Percentiles rank a stretch among this genome's conserved stretches.
These are phyloP conservation scores for Rhynchosporium agropyri DNA, from an alignment of 2,329 filamentous ascomycete species.

Conservation along the genomic window DNA sequence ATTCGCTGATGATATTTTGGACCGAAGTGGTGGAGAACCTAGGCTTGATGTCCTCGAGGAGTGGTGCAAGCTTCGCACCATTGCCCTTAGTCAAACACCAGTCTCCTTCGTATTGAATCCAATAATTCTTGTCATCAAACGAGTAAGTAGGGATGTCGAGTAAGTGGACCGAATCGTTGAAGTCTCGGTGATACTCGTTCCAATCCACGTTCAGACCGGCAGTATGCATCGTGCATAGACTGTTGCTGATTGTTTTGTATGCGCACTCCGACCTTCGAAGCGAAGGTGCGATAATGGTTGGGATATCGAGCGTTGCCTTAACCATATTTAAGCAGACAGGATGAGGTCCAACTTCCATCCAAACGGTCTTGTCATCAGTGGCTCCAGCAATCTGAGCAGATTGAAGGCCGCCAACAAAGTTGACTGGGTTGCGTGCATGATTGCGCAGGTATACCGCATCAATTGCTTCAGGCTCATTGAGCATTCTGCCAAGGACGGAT, in stretches of 20 bases:
- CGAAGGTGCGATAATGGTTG: conserved; percentile 59
- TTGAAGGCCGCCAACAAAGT: conserved; percentile 66
- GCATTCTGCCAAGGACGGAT: conserved; percentile 63
- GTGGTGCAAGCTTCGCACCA: conserved; percentile 12
- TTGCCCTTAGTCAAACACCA: conserved; percentile 67
- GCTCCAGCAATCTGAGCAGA: conserved; percentile 47
- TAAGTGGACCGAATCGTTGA: conserved; percentile 58
- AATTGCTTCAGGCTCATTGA: conserved; percentile 59
- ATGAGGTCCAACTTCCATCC: conserved; percentile 75
- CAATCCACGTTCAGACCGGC: conserved; percentile 68
- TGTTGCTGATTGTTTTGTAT: conserved; percentile 65
- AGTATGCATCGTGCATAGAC: conserved; percentile 60
- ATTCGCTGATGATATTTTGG: conserved; percentile 57
- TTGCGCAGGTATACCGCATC: conserved; percentile 64
- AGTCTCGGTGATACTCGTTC: conserved; percentile 69
- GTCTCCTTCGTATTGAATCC: conserved; percentile 66
- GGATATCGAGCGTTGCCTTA: conserved; percentile 61
- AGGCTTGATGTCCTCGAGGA: conserved; percentile 41
- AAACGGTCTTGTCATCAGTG: conserved; percentile 52
- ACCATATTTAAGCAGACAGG: conserved; percentile 71
- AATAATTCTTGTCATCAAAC: conserved; percentile 72
- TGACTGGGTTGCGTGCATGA: conserved; percentile 68
- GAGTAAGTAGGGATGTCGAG: conserved; percentile 68
- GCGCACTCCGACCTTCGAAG: conserved; percentile 63
- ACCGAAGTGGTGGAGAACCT: conserved; percentile 60